Evolutionary conservation across 164 flowering plant genomes (phyloP), one percentile per base, ranked within the genome.

Genomic region (Piper betle): DNA sequence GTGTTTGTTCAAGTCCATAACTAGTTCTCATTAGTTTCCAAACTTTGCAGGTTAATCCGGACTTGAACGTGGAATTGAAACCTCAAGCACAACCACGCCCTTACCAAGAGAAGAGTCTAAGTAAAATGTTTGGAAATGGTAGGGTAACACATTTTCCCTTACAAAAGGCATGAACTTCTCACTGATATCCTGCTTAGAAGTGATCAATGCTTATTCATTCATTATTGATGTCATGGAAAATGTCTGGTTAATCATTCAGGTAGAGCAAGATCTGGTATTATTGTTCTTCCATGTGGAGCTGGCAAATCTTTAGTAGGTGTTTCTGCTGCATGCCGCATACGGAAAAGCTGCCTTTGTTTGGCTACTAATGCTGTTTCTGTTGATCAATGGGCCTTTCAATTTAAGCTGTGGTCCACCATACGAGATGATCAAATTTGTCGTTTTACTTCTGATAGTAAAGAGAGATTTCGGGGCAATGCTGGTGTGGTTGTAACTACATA

Each of bases 111-210:
- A 94, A 94, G 78, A 91, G 99, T 71, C 88, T 94, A 17, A 94
- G 99, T 68, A 94, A 94, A 78, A 94, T 94, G 99, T 94, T 91
- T 87, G 99, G 99, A 73, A 94, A 94, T 79, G 99, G 99, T 91
- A 72, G 62, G 55, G 19, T 46, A 10, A 46, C 33, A 25, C 33
- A 25, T 25, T 25, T 25, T 25, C 33, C 33, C 2, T 25, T 25
- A 25, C 33, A 25, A 25, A 25, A 25, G 33, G 2, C 33, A 25
- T 25, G 33, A 25, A 25, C 1, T 25, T 25, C 33, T 25, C 33
- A 25, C 33, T 25, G 33, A 25, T 25, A 25, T 25, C 33, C 33
- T 25, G 33, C 33, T 25, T 25, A 25, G 33, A 25, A 25, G 33
- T 25, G 33, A 25, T 25, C 33, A 25, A 25, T 25, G 33, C 33